Evolutionary conservation across 208 protist genomes (phyloP), one percentile per base, ranked within the genome.

Genomic region (Leishmania martiniquensis): DNA sequence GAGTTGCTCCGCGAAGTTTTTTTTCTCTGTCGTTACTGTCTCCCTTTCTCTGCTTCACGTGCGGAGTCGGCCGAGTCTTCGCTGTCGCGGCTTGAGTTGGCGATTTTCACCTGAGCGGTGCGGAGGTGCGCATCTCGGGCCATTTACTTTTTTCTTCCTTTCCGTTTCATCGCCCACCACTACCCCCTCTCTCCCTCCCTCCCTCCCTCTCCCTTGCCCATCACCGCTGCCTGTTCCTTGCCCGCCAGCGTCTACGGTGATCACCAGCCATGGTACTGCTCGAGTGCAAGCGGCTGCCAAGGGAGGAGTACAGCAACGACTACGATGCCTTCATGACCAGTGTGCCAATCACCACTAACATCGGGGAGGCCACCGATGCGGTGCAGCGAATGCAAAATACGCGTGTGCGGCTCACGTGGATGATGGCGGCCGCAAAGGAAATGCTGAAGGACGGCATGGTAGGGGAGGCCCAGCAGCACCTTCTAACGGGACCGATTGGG

Each of bases 251-350:
- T 12, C 7, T 32, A 51, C 47, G 20, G 3, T 32, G 1, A n/a
- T 0, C 3, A 17, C 17, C 29, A 72, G 17, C 42, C 15, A 98
- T 98, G 95, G 95, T 98, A 62, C 87, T 98, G 60, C 85, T 98
- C 5, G 91, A 98, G 74, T 95, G 91, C 84, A 97, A 97, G 75
- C 93, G 93, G 17, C 83, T 98, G 34, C 93, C 93, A 2, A 95
- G 95, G 84, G 95, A 98, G 85, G 93, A 96, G 85, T 94, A 98
- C 83, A 98, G 93, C 84, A 95, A 95, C 59, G 92, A 96, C 82
- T 95, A 93, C 67, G 95, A 98, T 69, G 87, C 90, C 15, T 97
- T 96, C 75, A 72, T 96, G 13, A 69, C 87, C 4, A 90, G 87
- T 22, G 55, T 93, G 4, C 85, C 93, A 13, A 83, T 75, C 37